Evolutionary conservation across 352 stramenopile species (phyloP).

Genomic region (Achlya hypogyna): DNA sequence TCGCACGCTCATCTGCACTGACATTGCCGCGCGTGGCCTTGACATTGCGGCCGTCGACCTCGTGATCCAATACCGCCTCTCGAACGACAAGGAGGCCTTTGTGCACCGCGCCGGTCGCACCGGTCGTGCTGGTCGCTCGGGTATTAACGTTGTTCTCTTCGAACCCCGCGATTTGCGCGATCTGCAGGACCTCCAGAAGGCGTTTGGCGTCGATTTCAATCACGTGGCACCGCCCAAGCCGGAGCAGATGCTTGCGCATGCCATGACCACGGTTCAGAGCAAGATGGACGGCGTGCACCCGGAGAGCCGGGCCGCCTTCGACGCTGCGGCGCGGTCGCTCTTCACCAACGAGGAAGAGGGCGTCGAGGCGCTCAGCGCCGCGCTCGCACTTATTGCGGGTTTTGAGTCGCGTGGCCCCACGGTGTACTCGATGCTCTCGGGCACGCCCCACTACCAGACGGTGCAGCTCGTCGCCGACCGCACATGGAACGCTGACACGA

Average conservation of each 20-base stretch:
- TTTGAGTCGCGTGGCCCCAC: conserved; percentile 63
- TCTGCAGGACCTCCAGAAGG: conserved; percentile 66
- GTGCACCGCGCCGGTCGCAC: conserved; percentile 89
- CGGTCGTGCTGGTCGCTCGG: conserved; percentile 71
- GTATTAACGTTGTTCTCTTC: conserved; percentile 83
- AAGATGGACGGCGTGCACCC: conserved; percentile 41
- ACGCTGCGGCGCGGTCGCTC: conserved; percentile 34
- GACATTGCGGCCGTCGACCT: conserved; percentile 86
- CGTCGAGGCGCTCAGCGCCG: conserved; percentile 42
- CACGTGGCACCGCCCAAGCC: conserved; percentile 44
- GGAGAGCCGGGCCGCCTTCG: conserved; percentile 41
- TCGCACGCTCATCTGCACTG: conserved; percentile 87
- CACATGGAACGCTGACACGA: conserved; percentile 14
- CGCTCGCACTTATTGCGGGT: conserved; percentile 60
- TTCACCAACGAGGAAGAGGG: conserved; percentile 49
- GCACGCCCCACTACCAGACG: conserved; percentile 51
- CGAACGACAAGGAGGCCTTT: conserved; percentile 91
- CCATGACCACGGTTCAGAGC: conserved; percentile 40
- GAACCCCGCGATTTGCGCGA: conserved; percentile 53
- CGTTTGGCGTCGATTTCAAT: conserved; percentile 64
- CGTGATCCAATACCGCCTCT: conserved; percentile 91
- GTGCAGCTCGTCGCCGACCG: conserved; percentile 40
- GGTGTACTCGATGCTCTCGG: conserved; percentile 68
- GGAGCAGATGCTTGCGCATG: conserved; percentile 52
- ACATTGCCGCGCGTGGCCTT: conserved; percentile 84